These are phyloP conservation scores for Aspergillus saccharolyticus DNA, from an alignment of 495 filamentous ascomycete species.

Conservation along the genomic window DNA sequence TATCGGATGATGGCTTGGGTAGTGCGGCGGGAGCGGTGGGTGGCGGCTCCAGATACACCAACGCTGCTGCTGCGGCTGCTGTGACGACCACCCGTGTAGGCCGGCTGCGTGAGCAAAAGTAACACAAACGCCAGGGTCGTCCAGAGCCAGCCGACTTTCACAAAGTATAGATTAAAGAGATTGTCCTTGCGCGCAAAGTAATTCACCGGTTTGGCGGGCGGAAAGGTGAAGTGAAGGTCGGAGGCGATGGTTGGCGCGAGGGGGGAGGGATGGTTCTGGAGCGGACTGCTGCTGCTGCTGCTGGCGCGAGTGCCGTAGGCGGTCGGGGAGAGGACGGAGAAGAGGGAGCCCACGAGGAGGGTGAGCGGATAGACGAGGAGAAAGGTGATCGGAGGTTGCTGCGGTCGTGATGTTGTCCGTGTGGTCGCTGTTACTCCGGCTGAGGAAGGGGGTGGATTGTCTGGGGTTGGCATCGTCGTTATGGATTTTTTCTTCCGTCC, in stretches of 20 bases:
- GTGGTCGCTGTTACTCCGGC: slow-evolving; percentile 4
- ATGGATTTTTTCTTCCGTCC: too few relatives aligned
- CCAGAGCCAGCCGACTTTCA: slow-evolving; percentile 95
- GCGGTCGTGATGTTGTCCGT: slow-evolving; percentile 4
- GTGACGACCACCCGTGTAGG: slow-evolving; percentile 31
- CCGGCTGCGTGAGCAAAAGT: slow-evolving; percentile 57
- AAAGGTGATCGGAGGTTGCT: slow-evolving; percentile 21
- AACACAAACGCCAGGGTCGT: slow-evolving; percentile 62
- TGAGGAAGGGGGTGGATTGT: slow-evolving; percentile 7
- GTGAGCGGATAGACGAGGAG: slow-evolving; percentile 70
- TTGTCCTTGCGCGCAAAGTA: slow-evolving; percentile 94
- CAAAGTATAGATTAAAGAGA: slow-evolving; percentile 83
- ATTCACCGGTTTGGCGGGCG: slow-evolving; percentile 43
- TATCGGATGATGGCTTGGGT: slow-evolving; percentile 59
- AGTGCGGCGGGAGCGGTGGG: background rate
- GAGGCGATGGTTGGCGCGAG: slow-evolving; percentile 51
- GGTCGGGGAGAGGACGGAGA: slow-evolving; percentile 69
- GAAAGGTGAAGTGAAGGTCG: slow-evolving; percentile 26
- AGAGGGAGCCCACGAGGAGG: slow-evolving; percentile 73
- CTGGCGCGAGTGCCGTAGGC: slow-evolving; percentile 40
- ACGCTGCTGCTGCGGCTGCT: slow-evolving; percentile 18
- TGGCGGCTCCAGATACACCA: background rate
- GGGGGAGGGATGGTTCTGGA: slow-evolving; percentile 50
- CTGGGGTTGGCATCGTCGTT: slow-evolving; percentile 8
- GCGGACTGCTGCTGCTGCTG: slow-evolving; percentile 20